Percentiles rank a stretch among this genome's conserved stretches.
Evolutionary conservation across 805 yeast genomes (phyloP).

Genomic region (Yarrowia sp.): DNA sequence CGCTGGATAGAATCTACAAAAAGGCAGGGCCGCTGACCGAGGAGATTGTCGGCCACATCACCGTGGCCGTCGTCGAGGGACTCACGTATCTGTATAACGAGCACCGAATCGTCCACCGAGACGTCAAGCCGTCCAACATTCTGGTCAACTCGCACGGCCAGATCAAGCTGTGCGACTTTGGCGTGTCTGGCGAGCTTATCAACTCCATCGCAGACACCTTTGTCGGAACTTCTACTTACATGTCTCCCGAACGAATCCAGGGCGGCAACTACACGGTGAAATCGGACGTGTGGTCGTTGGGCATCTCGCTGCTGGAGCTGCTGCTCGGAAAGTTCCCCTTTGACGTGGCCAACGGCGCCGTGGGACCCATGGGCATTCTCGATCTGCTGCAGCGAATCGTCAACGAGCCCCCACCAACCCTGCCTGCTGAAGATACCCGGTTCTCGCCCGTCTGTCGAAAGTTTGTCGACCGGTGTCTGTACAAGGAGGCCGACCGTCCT

Average conservation of each 20-base stretch:
- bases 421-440: slow-evolving; percentile 54
- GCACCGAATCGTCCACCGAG: slow-evolving; percentile 92
- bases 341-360: slow-evolving; percentile 45
- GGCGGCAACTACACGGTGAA: slow-evolving; percentile 94
- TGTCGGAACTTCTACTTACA: slow-evolving; percentile 96
- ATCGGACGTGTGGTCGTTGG: slow-evolving; percentile 97
- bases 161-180: slow-evolving; percentile 94
- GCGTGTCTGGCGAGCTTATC: slow-evolving; percentile 89
- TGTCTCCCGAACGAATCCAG: slow-evolving; percentile 97
- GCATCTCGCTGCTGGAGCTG: slow-evolving; percentile 85
- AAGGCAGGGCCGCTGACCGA: slow-evolving; percentile 90
- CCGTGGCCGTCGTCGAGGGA: slow-evolving; percentile 84
- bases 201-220: slow-evolving; percentile 97
- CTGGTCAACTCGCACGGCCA: slow-evolving; percentile 85
- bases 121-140: slow-evolving; percentile 94
- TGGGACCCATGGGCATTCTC: slow-evolving; percentile 70
- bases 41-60: slow-evolving; percentile 87
- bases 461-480: slow-evolving; percentile 76
- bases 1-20: slow-evolving; percentile 86
- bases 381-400: slow-evolving; percentile 92
- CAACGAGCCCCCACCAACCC: slow-evolving; percentile 85
- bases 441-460: slow-evolving; percentile 62
- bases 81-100: slow-evolving; percentile 82
- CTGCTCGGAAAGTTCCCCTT: slow-evolving; percentile 87
- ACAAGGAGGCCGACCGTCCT: slow-evolving; percentile 75